phyloP scores from a whole-genome alignment of 371 early-diverging fungal genomes.

The Apophysomyces ossiformis region DNA sequence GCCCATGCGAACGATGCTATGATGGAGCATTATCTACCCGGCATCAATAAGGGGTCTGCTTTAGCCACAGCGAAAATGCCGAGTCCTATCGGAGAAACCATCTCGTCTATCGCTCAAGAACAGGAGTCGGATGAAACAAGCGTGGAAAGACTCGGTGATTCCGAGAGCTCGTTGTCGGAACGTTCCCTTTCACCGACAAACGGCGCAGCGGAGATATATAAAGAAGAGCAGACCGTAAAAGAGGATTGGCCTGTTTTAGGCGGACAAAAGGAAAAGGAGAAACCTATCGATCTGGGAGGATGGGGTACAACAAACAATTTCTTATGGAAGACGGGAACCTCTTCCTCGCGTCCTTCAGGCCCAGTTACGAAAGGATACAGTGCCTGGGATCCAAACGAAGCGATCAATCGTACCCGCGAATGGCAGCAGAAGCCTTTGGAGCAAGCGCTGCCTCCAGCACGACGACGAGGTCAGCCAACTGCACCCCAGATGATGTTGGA shows the following conservation, averaged over 20 bases:
- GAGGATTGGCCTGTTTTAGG: slow-evolving; percentile 11
- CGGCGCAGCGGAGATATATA: slow-evolving; percentile 4
- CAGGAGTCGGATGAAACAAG: too few species aligned
- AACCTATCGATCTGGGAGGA: slow-evolving; percentile 26
- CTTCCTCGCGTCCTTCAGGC: neutral
- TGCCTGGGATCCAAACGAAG: slow-evolving; percentile 16
- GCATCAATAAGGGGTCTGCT: neutral
- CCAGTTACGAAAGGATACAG: neutral
- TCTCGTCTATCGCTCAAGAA: too few species aligned
- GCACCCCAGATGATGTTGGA: slow-evolving; percentile 1
- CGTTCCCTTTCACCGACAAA: neutral
- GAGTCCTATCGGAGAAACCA: neutral
- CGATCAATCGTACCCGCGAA: slow-evolving; percentile 7
- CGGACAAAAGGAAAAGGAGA: neutral
- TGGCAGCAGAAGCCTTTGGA: slow-evolving; percentile 22
- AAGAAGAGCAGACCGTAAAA: neutral
- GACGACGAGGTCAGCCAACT: neutral
- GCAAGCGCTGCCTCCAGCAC: neutral
- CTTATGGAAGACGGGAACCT: slow-evolving; percentile 13
- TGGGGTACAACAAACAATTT: slow-evolving; percentile 24
- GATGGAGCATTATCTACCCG: slow-evolving; percentile 12
- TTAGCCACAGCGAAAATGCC: neutral
- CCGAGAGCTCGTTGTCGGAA: neutral
- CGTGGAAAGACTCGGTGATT: neutral
- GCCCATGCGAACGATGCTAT: slow-evolving; percentile 17